These are phyloP conservation scores for Geotrichum cucujoidarum DNA, from an alignment of 1,139 yeast species.

Conservation along the genomic window DNA sequence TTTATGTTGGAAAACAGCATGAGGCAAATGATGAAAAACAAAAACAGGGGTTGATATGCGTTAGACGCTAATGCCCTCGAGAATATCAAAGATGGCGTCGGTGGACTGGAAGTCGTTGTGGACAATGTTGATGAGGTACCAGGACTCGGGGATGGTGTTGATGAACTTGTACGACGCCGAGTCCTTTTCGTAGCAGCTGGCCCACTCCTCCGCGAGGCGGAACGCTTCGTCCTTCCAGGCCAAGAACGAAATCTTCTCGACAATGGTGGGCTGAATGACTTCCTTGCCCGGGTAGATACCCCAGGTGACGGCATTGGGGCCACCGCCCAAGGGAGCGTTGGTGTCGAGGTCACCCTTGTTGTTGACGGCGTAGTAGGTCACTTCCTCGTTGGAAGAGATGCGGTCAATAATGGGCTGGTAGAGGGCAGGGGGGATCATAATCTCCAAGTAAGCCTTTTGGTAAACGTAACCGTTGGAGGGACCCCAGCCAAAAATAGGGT, in stretches of 20 bases:
- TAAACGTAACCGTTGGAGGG: conserved; percentile 87
- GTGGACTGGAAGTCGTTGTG: conserved; percentile 64
- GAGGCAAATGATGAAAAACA: background rate
- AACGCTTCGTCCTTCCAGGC: conserved; percentile 98
- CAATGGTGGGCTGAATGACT: conserved; percentile 86
- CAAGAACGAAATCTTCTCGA: conserved; percentile 78
- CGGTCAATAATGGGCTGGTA: conserved; percentile 42
- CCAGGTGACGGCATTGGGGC: conserved; percentile 96
- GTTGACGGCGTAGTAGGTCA: conserved; percentile 80
- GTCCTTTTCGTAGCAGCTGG: conserved; percentile 41
- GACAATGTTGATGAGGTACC: conserved; percentile 79
- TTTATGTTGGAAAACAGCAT: conserved; percentile 19
- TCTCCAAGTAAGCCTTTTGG: conserved; percentile 88
- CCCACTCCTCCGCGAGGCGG: conserved; percentile 80
- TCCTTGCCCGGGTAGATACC: conserved; percentile 93
- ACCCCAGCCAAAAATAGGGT: conserved; percentile 88
- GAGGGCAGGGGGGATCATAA: conserved; percentile 60
- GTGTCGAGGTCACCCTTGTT: conserved; percentile 51
- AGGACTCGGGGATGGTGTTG: conserved; percentile 49
- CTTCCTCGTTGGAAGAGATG: conserved; percentile 46
- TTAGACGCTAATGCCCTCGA: conserved; percentile 25
- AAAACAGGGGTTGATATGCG: background rate
- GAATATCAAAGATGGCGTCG: conserved; percentile 35
- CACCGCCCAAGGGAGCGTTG: conserved; percentile 64
- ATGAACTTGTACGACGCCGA: conserved; percentile 42